Evolutionary conservation across 176 grass and related monocot genomes (phyloP), one percentile per base, ranked within the genome.

Genomic region (Avena sativa): DNA sequence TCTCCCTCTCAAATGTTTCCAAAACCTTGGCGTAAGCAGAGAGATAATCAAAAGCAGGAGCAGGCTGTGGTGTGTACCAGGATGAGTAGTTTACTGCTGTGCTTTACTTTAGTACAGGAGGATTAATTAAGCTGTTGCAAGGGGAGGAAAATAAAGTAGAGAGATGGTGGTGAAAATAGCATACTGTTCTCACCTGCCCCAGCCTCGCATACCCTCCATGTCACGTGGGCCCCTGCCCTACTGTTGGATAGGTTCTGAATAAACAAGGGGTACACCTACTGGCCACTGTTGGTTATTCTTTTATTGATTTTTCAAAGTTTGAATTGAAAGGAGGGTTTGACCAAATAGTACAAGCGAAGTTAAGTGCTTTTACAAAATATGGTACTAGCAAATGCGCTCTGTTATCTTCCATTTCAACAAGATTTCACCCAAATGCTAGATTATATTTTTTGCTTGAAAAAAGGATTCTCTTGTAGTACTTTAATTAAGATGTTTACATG

Each of bases 21-120:
- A 81, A 88, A 86, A 92, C 86, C 86, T 83, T 89, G 85, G 82
- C 47, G 44, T 92, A 89, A 89, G 86, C 78, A 79, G 86, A 79
- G 82, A 68, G 25, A 56, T 74, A 89, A 89, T 92, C 72, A 79
- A 89, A 91, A 84, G 55, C 65, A 70, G 83, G 63, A 78, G 66
- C 71, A 78, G 88, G 57, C 63, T 43, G 2, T 46, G 19, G 36
- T 79, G 36, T 79, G 85, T 79, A 85, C 83, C 50, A 79, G 30
- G 40, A 63, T 23, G 12, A 86, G 55, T 89, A 83, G 65, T 92
- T 92, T 92, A 92, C 86, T 89, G 83, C 7, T 85, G 64, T 67
- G 79, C 83, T 85, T 85, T 89, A 88, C 90, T 92, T 89, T 92
- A 82, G 71, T 89, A 58, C 78, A 76, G 13, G 68, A 91, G 81